phyloP scores from a whole-genome alignment of 2,329 filamentous ascomycete genomes.

The Alternaria ethzedia region DNA sequence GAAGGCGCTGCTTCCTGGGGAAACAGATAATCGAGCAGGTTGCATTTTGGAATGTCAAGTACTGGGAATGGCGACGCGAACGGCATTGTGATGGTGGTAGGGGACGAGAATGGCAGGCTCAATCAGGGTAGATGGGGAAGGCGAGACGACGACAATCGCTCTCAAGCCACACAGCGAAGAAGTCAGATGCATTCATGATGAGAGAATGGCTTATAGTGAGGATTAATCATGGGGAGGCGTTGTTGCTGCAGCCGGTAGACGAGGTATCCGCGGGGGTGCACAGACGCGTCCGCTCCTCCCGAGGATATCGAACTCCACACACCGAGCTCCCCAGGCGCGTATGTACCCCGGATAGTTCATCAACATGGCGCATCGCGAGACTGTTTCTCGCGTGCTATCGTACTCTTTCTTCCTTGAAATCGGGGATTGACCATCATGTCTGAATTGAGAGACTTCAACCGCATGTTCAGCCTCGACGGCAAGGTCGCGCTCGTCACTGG shows the following conservation, averaged over 20 bases:
- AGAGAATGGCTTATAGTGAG: neutral
- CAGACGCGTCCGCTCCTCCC: slow-evolving; percentile 20
- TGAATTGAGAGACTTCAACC: slow-evolving; percentile 40
- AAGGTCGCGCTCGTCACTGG: slow-evolving; percentile 48
- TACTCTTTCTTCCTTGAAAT: neutral
- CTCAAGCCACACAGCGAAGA: neutral
- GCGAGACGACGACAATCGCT: neutral
- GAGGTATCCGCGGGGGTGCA: slow-evolving; percentile 23
- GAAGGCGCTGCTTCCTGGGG: slow-evolving; percentile 36
- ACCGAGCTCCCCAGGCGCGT: slow-evolving; percentile 25
- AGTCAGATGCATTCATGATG: neutral
- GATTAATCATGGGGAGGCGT: neutral
- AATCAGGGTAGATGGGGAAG: neutral
- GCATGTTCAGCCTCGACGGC: slow-evolving; percentile 47
- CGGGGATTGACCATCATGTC: slow-evolving; percentile 32
- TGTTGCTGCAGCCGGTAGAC: slow-evolving; percentile 19
- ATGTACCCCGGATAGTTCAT: slow-evolving; percentile 11
- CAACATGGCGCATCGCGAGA: slow-evolving; percentile 18
- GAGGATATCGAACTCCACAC: slow-evolving; percentile 32
- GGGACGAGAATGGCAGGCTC: neutral
- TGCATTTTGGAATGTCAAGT: slow-evolving; percentile 56
- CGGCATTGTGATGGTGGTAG: slow-evolving; percentile 41
- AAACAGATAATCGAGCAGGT: slow-evolving; percentile 47
- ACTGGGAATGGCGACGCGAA: slow-evolving; percentile 52
- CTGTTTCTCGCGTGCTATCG: neutral